Evolutionary conservation across 2,329 filamentous ascomycete genomes (phyloP), one percentile per base, ranked within the genome.

Genomic region (Neofusicoccum cordaticola): DNA sequence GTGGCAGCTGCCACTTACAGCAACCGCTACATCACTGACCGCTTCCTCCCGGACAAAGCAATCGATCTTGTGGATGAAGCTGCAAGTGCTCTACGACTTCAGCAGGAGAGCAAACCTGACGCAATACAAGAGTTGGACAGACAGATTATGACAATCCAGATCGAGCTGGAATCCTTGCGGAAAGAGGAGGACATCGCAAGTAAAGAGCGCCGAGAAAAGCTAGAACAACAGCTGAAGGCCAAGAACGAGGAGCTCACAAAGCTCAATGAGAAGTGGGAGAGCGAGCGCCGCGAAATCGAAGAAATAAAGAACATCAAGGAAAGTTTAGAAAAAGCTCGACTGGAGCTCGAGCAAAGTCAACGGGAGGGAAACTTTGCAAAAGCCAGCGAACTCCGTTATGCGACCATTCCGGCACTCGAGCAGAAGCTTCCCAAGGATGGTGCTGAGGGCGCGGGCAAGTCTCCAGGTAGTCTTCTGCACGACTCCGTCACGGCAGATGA

Each of bases 61-160:
- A 98, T 99, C 68, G 95, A 98, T 75, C 79, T 98, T 15, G 95
- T 99, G 76, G 95, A 98, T 69, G 95, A 98, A 79, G 95, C 95
- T 9, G 93, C 94, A 1, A 96, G 91, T 66, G 92, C 93, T 22
- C 81, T 98, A 9, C 88, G 96, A 50, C 80, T 98, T 37, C 94
- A 98, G 73, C 95, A 98, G 77, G 95, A 99, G 77, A 97, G 92
- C 71, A 98, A 97, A 71, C 95, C 95, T 0, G 95, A 98, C 70
- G 88, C 94, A 8, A 97, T 99, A 39, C 92, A 96, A 80, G 88
- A 90, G 58, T 86, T 98, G 1, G 94, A 98, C 72, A 91, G 96
- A 67, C 92, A 93, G 72, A 97, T 98, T 66, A 96, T 97, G 87
- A 98, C 94, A 0, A 92, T 98, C 13, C 94, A 97, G 74, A 98